These are phyloP conservation scores for Huntiella moniliformis DNA, from an alignment of 2,329 filamentous ascomycete genomes.

Conservation along the genomic window DNA sequence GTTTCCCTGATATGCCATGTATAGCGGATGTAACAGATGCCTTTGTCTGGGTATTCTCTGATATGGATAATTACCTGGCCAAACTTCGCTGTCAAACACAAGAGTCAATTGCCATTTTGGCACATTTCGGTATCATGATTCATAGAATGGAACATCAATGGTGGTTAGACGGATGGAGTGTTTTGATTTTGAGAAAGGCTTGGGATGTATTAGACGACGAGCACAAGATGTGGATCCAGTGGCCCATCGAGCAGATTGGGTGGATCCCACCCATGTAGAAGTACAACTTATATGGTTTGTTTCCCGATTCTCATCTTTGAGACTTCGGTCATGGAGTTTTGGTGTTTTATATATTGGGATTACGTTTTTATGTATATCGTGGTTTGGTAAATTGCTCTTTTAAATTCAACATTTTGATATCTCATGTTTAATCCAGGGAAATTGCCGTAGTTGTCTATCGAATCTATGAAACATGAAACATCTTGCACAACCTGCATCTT, in stretches of 20 bases:
- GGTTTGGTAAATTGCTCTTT: not conserved
- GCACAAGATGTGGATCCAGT: constrained; percentile 19
- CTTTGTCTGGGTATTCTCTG: constrained; percentile 22
- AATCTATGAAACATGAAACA: too few species aligned
- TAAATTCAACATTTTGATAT: not conserved
- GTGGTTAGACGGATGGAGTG: constrained; percentile 21
- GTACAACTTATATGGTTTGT: too few species aligned
- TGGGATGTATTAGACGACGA: constrained; percentile 20
- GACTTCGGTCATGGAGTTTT: too few species aligned
- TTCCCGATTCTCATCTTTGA: too few species aligned
- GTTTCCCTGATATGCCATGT: constrained; percentile 1
- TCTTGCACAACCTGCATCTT: too few species aligned
- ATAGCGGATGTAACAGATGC: constrained; percentile 20
- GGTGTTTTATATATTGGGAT: not conserved
- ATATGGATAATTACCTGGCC: constrained; percentile 20
- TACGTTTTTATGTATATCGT: not conserved
- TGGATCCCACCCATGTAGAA: constrained; percentile 9
- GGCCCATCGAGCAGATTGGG: constrained; percentile 14
- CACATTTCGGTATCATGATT: constrained; percentile 19
- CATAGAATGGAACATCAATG: constrained; percentile 18
- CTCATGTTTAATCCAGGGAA: not conserved
- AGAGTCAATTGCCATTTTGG: constrained; percentile 19
- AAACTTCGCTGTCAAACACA: constrained; percentile 17
- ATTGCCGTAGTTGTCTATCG: too few species aligned
- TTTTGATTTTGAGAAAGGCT: constrained; percentile 18